phyloP scores from a whole-genome alignment of 768 basidiomycete genomes.

The Asterophora lycoperdoides region DNA sequence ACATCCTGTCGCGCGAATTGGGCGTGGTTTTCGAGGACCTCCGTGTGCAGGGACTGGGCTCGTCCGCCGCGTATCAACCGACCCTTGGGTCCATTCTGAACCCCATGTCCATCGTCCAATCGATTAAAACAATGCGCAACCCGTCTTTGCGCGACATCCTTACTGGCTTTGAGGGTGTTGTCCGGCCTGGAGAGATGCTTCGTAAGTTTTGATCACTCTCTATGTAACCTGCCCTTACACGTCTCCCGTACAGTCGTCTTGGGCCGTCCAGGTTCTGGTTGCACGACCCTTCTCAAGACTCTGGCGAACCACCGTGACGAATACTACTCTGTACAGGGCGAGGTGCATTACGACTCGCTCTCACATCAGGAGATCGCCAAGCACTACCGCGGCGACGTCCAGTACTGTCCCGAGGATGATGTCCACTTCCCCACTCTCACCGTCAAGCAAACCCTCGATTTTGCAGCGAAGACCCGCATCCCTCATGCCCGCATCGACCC shows the following conservation, averaged over 20 bases:
- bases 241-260: slow-evolving; percentile 56
- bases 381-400: slow-evolving; percentile 74
- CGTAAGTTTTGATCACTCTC: slow-evolving; percentile 38
- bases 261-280: slow-evolving; percentile 82
- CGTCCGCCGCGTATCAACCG: slow-evolving; percentile 48
- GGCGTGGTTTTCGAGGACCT: slow-evolving; percentile 60
- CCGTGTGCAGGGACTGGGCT: slow-evolving; percentile 55
- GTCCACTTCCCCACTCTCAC: slow-evolving; percentile 82
- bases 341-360: slow-evolving; percentile 74
- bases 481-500: slow-evolving; percentile 51
- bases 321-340: slow-evolving; percentile 64
- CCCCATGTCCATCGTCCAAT: slow-evolving; percentile 39
- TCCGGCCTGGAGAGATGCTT: slow-evolving; percentile 74
- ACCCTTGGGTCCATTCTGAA: slow-evolving; percentile 65
- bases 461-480: slow-evolving; percentile 64
- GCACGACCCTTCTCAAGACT: slow-evolving; percentile 77
- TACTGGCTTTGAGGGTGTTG: slow-evolving; percentile 58
- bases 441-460: slow-evolving; percentile 69
- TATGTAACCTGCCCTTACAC: too few relatives aligned
- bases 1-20: slow-evolving; percentile 38
- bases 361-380: slow-evolving; percentile 57
- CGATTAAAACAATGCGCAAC: slow-evolving; percentile 45
- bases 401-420: slow-evolving; percentile 83
- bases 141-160: slow-evolving; percentile 64
- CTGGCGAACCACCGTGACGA: slow-evolving; percentile 73